Conservation (phyloP, 1,284 basidiomycete species). For the Mrakiaceae sp. region DNA sequence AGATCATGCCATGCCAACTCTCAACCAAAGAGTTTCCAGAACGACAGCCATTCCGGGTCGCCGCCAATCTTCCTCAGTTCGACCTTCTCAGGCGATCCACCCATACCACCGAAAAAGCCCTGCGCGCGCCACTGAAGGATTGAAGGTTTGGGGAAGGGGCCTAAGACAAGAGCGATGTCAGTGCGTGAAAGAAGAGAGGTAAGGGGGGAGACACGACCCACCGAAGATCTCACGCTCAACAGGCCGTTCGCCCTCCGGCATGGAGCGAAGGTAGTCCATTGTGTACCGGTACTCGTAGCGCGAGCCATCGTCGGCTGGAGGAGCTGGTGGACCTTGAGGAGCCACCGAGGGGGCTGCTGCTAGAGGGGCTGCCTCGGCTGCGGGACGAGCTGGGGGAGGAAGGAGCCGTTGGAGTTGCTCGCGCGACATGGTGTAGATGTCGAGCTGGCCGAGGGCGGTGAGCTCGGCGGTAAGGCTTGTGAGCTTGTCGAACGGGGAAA, state of each 20-base stretch:
- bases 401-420: slow-evolving; percentile 36
- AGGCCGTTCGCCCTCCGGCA: slow-evolving; percentile 33
- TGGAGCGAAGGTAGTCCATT: slow-evolving; percentile 28
- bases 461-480: slow-evolving; percentile 32
- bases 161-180: slow-evolving; percentile 18
- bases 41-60: slow-evolving; percentile 10
- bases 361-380: no score
- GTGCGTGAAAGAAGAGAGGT: slow-evolving; percentile 1
- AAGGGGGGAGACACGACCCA: slow-evolving; percentile 19
- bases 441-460: slow-evolving; percentile 32
- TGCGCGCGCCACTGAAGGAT: slow-evolving; percentile 31
- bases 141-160: slow-evolving; percentile 30
- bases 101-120: slow-evolving; percentile 33
- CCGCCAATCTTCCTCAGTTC: slow-evolving; percentile 27
- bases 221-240: slow-evolving; percentile 36
- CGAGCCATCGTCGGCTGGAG: slow-evolving; percentile 21
- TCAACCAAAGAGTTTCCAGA: slow-evolving; percentile 10
- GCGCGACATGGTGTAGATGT: slow-evolving; percentile 35
- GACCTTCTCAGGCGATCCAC: slow-evolving; percentile 31
- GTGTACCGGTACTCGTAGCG: slow-evolving; percentile 34
- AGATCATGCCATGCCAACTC: neutral
- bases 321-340: slow-evolving; percentile 6
- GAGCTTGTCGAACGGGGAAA: slow-evolving; percentile 30
- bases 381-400: slow-evolving; percentile 19
- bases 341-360: slow-evolving; percentile 2